These are phyloP conservation scores for Pseudogymnoascus sp. DNA, from an alignment of 2,329 filamentous ascomycete genomes.

Conservation along the genomic window DNA sequence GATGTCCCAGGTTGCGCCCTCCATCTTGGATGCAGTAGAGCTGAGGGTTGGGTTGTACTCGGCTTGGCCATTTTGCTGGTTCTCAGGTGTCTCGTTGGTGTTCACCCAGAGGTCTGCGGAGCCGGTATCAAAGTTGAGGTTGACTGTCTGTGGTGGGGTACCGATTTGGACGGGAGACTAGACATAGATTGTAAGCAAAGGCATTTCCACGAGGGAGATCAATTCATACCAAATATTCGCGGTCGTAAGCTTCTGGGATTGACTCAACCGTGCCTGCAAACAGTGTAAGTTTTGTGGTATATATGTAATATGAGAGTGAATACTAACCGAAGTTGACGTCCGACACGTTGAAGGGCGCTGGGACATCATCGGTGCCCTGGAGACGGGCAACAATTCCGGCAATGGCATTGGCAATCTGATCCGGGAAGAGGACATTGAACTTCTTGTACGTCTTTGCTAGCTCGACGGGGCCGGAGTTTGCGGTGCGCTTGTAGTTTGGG, in stretches of 20 bases:
- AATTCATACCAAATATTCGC: neutral
- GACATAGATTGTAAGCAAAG: neutral
- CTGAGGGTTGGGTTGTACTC: constrained; percentile 18
- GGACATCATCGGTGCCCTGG: constrained; percentile 13
- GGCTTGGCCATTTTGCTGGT: constrained; percentile 16
- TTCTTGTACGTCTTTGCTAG: constrained; percentile 28
- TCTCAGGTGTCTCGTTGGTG: constrained; percentile 17
- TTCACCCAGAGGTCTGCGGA: constrained; percentile 25
- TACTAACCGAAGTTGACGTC: constrained; percentile 2
- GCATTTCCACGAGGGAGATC: neutral
- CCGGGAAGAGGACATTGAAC: constrained; percentile 28
- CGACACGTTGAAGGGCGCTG: neutral
- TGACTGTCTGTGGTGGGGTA: constrained; percentile 19
- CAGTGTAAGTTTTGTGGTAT: neutral
- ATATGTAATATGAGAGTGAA: neutral
- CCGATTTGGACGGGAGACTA: constrained; percentile 18
- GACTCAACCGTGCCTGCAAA: constrained; percentile 5
- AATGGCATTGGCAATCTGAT: constrained; percentile 20
- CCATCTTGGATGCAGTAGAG: constrained; percentile 12
- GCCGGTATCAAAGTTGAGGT: constrained; percentile 22
- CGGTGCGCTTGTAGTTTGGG: constrained; percentile 27
- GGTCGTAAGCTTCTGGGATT: constrained; percentile 10
- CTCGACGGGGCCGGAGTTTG: constrained; percentile 21
- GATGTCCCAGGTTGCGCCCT: constrained; percentile 21
- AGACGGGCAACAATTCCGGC: constrained; percentile 1